Evolutionary conservation across 371 early-diverging fungal species (phyloP).

Genomic region (Apophysomyces elegans): DNA sequence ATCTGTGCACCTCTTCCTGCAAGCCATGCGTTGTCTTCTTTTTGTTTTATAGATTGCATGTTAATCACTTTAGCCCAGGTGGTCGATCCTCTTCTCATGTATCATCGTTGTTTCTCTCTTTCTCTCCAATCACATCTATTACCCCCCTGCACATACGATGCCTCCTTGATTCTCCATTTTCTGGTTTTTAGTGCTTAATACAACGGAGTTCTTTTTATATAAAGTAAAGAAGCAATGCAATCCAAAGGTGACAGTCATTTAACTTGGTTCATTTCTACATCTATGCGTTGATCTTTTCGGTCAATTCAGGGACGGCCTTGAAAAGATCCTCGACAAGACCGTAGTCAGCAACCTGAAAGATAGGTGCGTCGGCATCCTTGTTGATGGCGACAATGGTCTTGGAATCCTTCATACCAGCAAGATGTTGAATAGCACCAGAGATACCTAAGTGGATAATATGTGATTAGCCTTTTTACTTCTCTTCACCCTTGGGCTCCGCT

Average conservation of each 20-base stretch:
- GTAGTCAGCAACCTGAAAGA: conserved; percentile 98
- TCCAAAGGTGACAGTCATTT: background rate
- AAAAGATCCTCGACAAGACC: conserved; percentile 97
- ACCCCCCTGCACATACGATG: background rate
- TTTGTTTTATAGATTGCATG: background rate
- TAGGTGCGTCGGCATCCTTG: conserved; percentile 98
- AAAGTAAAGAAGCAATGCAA: conserved; percentile 4
- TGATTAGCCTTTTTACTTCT: background rate
- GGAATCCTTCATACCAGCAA: conserved; percentile 99
- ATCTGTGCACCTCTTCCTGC: conserved; percentile 1
- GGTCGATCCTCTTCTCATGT: background rate
- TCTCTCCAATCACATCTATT: background rate
- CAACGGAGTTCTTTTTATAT: background rate
- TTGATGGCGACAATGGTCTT: conserved; percentile 98
- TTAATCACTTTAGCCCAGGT: too few species aligned
- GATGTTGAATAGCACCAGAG: conserved; percentile 97
- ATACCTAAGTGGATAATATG: conserved; percentile 60
- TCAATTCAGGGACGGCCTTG: conserved; percentile 92
- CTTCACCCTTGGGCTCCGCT: background rate
- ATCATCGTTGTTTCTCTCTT: background rate
- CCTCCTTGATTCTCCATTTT: background rate
- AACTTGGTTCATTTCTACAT: conserved; percentile 25
- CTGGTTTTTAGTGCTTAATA: conserved; percentile 2
- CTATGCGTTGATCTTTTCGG: conserved; percentile 71
- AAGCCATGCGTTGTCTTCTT: background rate